These are phyloP conservation scores for Trichomonas gallinae DNA, from an alignment of 208 protist species.

Conservation along the genomic window DNA sequence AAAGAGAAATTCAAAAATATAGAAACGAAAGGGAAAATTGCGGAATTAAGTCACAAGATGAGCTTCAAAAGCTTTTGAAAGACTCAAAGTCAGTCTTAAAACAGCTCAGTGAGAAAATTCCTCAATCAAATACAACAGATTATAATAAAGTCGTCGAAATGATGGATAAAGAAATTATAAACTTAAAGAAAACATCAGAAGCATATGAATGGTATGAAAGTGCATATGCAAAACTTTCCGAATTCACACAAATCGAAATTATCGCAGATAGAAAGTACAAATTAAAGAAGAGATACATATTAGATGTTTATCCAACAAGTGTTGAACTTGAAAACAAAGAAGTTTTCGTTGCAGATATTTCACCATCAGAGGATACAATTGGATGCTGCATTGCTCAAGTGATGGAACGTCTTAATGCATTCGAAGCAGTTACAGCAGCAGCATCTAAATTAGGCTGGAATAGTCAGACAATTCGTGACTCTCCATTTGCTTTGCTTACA, in stretches of 20 bases:
- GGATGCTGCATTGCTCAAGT: neutral
- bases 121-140: neutral
- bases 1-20: neutral
- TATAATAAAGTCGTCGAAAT: neutral
- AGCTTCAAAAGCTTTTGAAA: neutral
- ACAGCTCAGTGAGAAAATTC: neutral
- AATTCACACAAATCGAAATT: neutral
- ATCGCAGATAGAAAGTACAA: neutral
- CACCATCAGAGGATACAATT: neutral
- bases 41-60: neutral
- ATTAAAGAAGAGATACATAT: neutral
- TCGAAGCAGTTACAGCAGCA: neutral
- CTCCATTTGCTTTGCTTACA: neutral
- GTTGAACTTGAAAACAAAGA: neutral
- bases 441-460: neutral
- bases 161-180: neutral
- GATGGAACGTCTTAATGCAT: neutral
- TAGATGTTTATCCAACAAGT: neutral
- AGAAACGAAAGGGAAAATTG: neutral
- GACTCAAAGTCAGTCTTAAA: neutral
- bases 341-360: neutral
- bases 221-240: neutral
- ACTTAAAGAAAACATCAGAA: neutral
- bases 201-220: neutral
- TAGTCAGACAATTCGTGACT: neutral